Percentiles rank a stretch among this genome's conserved stretches.
Evolutionary conservation across 495 filamentous ascomycete species (phyloP).

Genomic region (Penicillium dipodomyicola): DNA sequence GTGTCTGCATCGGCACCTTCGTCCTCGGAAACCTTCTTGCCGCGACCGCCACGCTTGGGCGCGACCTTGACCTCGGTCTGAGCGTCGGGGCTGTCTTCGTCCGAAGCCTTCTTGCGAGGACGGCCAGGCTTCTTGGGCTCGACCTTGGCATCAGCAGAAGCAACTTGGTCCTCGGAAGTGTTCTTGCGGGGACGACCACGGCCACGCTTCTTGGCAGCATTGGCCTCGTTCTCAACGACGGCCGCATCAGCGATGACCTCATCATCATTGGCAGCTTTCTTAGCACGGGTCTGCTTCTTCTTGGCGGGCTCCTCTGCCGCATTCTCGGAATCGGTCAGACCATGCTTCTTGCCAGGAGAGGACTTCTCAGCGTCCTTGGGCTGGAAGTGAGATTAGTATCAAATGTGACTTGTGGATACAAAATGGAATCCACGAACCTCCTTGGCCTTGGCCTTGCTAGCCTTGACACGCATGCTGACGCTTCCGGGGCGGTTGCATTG

Average conservation of each 20-base stretch:
- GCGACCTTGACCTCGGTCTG: background rate
- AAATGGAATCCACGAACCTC: background rate
- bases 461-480: conserved; percentile 54
- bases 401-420: conserved; percentile 10
- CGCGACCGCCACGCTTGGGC: conserved; percentile 32
- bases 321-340: conserved; percentile 18
- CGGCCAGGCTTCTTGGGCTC: conserved; percentile 30
- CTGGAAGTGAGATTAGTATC: conserved; percentile 3
- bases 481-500: conserved; percentile 66
- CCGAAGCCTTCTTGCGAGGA: conserved; percentile 26
- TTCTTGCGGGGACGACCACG: background rate
- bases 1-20: background rate
- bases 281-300: conserved; percentile 25
- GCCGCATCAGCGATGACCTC: background rate
- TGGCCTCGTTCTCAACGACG: background rate
- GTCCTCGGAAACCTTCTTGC: conserved; percentile 20
- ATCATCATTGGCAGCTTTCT: conserved; percentile 27
- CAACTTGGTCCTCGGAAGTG: background rate
- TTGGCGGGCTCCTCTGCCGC: conserved; percentile 32
- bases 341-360: conserved; percentile 29
- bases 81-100: background rate
- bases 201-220: background rate
- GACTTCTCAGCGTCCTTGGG: conserved; percentile 16
- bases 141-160: background rate
- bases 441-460: conserved; percentile 18